These are phyloP conservation scores for Pelargonium citronellum DNA, from an alignment of 441 rosid genomes.

Conservation along the genomic window DNA sequence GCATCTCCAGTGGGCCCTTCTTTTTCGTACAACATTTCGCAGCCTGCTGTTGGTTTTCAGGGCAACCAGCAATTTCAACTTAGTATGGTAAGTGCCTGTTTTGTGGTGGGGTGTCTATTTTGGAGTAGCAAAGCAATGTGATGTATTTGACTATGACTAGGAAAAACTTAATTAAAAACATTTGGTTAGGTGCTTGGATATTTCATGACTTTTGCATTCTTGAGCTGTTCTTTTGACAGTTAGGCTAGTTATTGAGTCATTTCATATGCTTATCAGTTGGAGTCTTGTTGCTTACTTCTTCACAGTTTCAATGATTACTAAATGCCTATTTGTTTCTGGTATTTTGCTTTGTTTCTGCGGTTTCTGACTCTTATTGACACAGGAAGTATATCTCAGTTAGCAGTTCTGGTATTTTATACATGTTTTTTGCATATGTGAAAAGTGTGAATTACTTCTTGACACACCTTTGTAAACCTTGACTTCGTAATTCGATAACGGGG, in stretches of 20 bases:
- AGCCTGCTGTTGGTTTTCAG: constrained; percentile 17
- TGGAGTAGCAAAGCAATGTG: neutral
- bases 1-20: constrained; percentile 16
- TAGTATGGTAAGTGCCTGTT: constrained; percentile 22
- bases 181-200: neutral
- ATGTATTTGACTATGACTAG: neutral
- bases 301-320: neutral
- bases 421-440: no score
- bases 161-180: neutral
- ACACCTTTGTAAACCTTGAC: neutral
- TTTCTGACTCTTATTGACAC: neutral
- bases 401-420: neutral
- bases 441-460: no score
- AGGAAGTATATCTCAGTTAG: neutral
- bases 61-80: constrained; percentile 20
- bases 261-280: neutral
- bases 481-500: neutral
- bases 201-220: neutral
- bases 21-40: constrained; percentile 25
- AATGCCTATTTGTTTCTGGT: neutral
- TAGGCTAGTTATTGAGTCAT: neutral
- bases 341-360: neutral
- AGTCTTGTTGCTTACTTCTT: neutral
- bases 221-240: neutral
- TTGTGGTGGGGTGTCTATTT: neutral